Evolutionary conservation across 1,284 basidiomycete genomes (phyloP), one percentile per base, ranked within the genome.

Genomic region (Peniophora sp.): DNA sequence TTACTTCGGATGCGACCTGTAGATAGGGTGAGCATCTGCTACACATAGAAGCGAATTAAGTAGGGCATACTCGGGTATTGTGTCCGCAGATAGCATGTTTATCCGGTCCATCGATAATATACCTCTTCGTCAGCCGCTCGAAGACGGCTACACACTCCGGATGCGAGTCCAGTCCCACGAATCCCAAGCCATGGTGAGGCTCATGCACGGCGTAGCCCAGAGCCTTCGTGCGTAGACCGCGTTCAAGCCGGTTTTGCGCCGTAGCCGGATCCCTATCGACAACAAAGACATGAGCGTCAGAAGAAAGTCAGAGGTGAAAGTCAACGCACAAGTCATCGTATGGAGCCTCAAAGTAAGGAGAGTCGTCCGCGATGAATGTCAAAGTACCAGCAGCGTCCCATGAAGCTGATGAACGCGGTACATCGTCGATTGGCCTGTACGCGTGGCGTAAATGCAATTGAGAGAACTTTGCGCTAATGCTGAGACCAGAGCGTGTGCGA

Each of bases 241-340:
- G n/a, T n/a, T n/a, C n/a, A n/a, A n/a, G n/a, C n/a, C n/a, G n/a
- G n/a, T n/a, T n/a, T n/a, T n/a, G n/a, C n/a, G n/a, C n/a, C n/a
- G n/a, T n/a, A n/a, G n/a, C n/a, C n/a, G n/a, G n/a, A n/a, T n/a
- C n/a, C n/a, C n/a, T n/a, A n/a, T n/a, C n/a, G n/a, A n/a, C n/a
- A n/a, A n/a, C n/a, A n/a, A n/a, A n/a, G n/a, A n/a, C n/a, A n/a
- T n/a, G n/a, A n/a, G n/a, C n/a, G n/a, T n/a, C n/a, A n/a, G n/a
- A n/a, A n/a, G n/a, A n/a, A n/a, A n/a, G n/a, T n/a, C n/a, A n/a
- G n/a, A n/a, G n/a, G n/a, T n/a, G n/a, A n/a, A n/a, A n/a, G n/a
- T n/a, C n/a, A n/a, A n/a, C n/a, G n/a, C n/a, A n/a, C 90, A 87
- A 62, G 61, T 94, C 92, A 58, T 94, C 92, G 57, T 88, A 94